Base-by-base conservation (phyloP, 257 asterid species). In the Solanum neorickii region DNA sequence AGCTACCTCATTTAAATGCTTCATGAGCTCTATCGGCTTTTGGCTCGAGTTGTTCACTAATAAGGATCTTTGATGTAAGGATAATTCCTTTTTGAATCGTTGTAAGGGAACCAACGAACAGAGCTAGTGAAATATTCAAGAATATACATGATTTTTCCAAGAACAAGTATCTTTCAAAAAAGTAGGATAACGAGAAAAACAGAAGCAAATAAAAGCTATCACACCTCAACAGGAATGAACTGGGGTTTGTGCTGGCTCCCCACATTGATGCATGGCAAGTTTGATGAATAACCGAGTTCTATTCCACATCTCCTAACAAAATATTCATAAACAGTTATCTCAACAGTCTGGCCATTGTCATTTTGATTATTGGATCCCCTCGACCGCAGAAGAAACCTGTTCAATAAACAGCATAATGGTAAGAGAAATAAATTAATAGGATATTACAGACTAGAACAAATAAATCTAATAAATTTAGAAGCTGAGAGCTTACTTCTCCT, bases 211-310 rank as follows among this genome's bases (percentile, higher is more conserved):
- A 86, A 44, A 18, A n/a, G 7, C 37, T 20, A 65, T 80, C 76
- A 91, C 92, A 91, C 94, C 93, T 93, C 96, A 21, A 93, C 80
- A 8, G 94, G 94, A 87, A 92, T 90, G 88, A 87, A 93, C 74
- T 31, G 60, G 2, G 93, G 92, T 1, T 42, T 42, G 16, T 31
- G 60, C 59, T 90, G 91, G 23, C 82, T 90, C 75, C 96, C 96
- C 74, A 83, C 91, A 76, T 89, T 90, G 52, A 93, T 90, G 91
- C 94, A 93, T 60, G 94, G 96, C 65, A 93, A 88, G 70, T 88
- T 88, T 80, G 87, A 92, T 83, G 94, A 92, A 87, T 90, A 91
- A 15, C 83, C 74, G 83, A 93, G 89, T 65, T 84, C 83, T 56
- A 93, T 83, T 78, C 90, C 88, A 9, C 87, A 94, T 25, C 87